These are phyloP conservation scores for Rhododendron henanense DNA, from an alignment of 148 eudicot genomes.

Conservation along the genomic window DNA sequence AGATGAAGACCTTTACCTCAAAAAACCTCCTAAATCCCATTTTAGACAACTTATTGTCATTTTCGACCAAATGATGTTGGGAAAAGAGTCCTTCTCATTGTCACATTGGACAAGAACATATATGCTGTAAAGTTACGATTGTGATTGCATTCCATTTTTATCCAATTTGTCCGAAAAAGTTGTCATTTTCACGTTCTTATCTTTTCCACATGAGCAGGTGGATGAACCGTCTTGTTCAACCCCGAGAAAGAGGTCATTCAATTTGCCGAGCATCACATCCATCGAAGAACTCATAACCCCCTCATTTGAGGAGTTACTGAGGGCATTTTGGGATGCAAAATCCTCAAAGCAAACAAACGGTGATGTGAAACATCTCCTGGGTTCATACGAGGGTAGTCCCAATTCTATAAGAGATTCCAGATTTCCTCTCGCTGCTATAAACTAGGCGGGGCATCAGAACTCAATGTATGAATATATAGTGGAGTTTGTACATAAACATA, in stretches of 20 bases:
- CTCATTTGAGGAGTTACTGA: constrained; percentile 74
- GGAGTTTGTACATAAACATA: constrained; percentile 35
- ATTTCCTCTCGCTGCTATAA: constrained; percentile 84
- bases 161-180: neutral
- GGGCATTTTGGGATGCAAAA: constrained; percentile 73
- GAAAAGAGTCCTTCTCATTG: neutral
- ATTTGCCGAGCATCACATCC: constrained; percentile 68
- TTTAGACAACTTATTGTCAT: neutral
- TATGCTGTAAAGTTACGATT: neutral
- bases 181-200: neutral
- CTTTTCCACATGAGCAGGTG: constrained; percentile 43
- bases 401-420: constrained; percentile 63
- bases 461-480: constrained; percentile 19
- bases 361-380: constrained; percentile 56
- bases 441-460: constrained; percentile 28
- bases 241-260: constrained; percentile 72
- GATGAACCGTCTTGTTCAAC: constrained; percentile 97
- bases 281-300: constrained; percentile 95
- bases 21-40: too few relatives aligned
- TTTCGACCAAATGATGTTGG: neutral
- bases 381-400: constrained; percentile 34
- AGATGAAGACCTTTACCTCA: neutral
- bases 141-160: neutral
- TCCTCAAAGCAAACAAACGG: constrained; percentile 77
- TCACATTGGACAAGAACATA: neutral